These are phyloP conservation scores for Letharia lupina DNA, from an alignment of 495 filamentous ascomycete species.

Conservation along the genomic window DNA sequence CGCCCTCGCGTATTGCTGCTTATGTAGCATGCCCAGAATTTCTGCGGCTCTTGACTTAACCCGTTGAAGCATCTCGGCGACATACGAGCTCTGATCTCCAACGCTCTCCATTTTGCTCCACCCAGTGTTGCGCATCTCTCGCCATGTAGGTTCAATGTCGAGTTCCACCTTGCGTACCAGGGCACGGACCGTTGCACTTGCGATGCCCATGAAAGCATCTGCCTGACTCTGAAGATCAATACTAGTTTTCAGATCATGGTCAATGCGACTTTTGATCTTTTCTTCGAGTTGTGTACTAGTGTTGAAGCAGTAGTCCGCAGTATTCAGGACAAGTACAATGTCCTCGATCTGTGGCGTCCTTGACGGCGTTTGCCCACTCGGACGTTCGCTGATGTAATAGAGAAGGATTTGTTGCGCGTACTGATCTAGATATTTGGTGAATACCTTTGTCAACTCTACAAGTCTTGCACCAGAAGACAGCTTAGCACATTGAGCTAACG, in stretches of 20 bases:
- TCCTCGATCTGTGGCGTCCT: slow-evolving; percentile 62
- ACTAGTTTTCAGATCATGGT: slow-evolving; percentile 59
- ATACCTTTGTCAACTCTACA: slow-evolving; percentile 73
- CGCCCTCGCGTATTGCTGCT: slow-evolving; percentile 86
- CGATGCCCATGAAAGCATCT: slow-evolving; percentile 92
- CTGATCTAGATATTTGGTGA: slow-evolving; percentile 89
- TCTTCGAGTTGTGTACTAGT: slow-evolving; percentile 89
- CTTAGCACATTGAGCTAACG: slow-evolving; percentile 89
- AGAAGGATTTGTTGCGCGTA: slow-evolving; percentile 92
- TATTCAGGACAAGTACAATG: slow-evolving; percentile 80
- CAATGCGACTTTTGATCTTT: slow-evolving; percentile 84
- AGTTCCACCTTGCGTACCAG: slow-evolving; percentile 77
- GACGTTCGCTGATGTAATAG: slow-evolving; percentile 59
- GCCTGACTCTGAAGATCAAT: slow-evolving; percentile 88
- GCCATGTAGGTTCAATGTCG: slow-evolving; percentile 77
- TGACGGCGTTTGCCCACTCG: slow-evolving; percentile 40
- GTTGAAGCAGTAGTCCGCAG: slow-evolving; percentile 92
- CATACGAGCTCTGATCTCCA: slow-evolving; percentile 91
- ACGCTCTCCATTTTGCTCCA: slow-evolving; percentile 92
- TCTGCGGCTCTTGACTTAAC: slow-evolving; percentile 62
- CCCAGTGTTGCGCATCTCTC: slow-evolving; percentile 95
- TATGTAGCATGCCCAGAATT: slow-evolving; percentile 69
- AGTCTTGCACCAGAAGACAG: slow-evolving; percentile 82
- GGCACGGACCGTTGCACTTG: slow-evolving; percentile 73
- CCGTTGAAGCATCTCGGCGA: slow-evolving; percentile 65